Conservation (phyloP, 345 rosid genomes). For the Ceriops tagal region DNA sequence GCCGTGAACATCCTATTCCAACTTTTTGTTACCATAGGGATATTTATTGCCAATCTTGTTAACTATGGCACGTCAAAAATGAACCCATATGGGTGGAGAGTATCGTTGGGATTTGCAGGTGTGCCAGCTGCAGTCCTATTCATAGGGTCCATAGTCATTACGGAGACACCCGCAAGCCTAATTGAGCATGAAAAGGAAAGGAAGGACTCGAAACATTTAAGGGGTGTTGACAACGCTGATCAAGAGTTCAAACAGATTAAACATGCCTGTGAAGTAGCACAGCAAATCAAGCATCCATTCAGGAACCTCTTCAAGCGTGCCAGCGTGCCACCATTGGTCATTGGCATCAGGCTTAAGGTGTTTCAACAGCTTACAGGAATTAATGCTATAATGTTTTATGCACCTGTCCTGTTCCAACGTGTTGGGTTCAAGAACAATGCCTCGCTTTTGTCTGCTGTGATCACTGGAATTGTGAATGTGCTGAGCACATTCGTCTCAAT, state of each 20-base stretch:
- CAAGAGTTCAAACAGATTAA: conserved; percentile 39
- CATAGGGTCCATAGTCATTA: conserved; percentile 47
- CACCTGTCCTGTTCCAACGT: conserved; percentile 36
- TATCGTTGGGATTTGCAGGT: conserved; percentile 50
- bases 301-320: conserved; percentile 35
- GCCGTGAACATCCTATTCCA: conserved; percentile 57
- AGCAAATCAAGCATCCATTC: conserved; percentile 39
- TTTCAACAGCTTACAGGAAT: conserved; percentile 70
- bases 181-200: conserved; percentile 36
- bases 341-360: conserved; percentile 46
- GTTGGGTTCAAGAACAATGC: conserved; percentile 33
- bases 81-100: conserved; percentile 54
- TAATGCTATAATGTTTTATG: conserved; percentile 46
- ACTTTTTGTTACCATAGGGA: conserved; percentile 53
- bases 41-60: conserved; percentile 46
- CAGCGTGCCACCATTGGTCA: conserved; percentile 52
- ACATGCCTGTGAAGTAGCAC: conserved; percentile 38
- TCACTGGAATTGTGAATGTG: conserved; percentile 32
- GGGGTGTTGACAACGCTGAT: conserved; percentile 49
- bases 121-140: conserved; percentile 44
- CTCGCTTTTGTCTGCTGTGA: conserved; percentile 29
- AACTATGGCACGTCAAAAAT: conserved; percentile 40
- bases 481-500: conserved; percentile 36
- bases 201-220: conserved; percentile 34
- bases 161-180: conserved; percentile 61